Evolutionary conservation across 306 rosid species (phyloP), one percentile per base, ranked within the genome.

Genomic region (Hippophae gyantsensis): DNA sequence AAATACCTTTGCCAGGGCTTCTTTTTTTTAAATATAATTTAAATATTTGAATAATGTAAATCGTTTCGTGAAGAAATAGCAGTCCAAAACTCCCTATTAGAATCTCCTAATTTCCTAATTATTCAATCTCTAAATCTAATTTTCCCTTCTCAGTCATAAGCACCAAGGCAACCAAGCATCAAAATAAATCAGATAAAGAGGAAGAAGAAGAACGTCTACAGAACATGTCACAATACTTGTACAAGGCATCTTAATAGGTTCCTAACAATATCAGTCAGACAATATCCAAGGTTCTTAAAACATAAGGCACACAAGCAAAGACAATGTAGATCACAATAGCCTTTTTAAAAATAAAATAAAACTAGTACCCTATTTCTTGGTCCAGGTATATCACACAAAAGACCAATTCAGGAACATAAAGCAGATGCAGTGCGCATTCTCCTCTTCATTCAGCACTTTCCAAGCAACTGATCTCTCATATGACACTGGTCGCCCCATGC

Each of bases 401-500:
- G 99, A 93, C 99, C 99, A 93, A 79, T 93, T 93, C 77, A 86
- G 69, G 72, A 93, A 93, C 85, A 93, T 84, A 65, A 93, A 93
- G 80, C 97, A 81, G 61, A 93, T 82, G 73, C 99, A 93, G 79
- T 93, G 94, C 40, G 97, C 99, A 53, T 77, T 89, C 74, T 93
- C 97, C 50, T 93, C 99, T 65, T 89, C 99, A 70, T 93, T 93
- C 82, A 89, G 69, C 74, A 93, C 99, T 82, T 93, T 93, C 99
- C 99, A 89, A 69, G 99, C 99, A 67, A 93, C 94, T 11, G 85
- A 95, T 60, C 95, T 84, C 67, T 93, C 99, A 5, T 86, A 84
- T 0, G 99, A 93, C 58, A 93, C 85, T 2, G 99, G 99, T 49
- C 99, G 81, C 59, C 97, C 99, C 99, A 93, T 93, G 94, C 99